Conservation (phyloP, 2,329 filamentous ascomycete species). For the Phyllosticta citribraziliensis region DNA sequence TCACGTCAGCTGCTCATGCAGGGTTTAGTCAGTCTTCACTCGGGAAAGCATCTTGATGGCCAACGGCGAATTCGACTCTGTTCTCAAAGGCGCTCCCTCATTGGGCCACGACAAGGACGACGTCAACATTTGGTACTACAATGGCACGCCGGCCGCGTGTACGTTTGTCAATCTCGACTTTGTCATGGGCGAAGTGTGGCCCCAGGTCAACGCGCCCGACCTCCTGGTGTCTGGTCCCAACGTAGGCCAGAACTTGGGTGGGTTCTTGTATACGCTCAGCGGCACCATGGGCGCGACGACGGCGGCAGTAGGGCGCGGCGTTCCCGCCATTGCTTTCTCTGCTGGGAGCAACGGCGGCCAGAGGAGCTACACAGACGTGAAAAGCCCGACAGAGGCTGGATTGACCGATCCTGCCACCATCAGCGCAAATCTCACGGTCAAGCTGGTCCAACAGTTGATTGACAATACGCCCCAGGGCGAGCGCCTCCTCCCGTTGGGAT, state of each 20-base stretch:
- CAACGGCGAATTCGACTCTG: conserved; percentile 36
- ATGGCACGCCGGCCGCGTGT: conserved; percentile 47
- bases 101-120: conserved; percentile 44
- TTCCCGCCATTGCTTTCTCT: conserved; percentile 43
- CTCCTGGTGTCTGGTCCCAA: conserved; percentile 48
- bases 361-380: conserved; percentile 36
- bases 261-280: conserved; percentile 37
- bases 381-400: conserved; percentile 22
- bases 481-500: conserved; percentile 37
- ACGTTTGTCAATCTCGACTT: conserved; percentile 49
- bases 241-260: conserved; percentile 44
- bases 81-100: conserved; percentile 39
- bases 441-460: conserved; percentile 38
- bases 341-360: conserved; percentile 31
- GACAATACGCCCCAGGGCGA: conserved; percentile 23
- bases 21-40: conserved; percentile 28
- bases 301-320: conserved; percentile 38
- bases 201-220: conserved; percentile 41
- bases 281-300: conserved; percentile 38
- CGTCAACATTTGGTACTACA: conserved; percentile 51
- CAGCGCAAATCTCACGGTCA: conserved; percentile 34
- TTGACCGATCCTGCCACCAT: conserved; percentile 34
- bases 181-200: conserved; percentile 39
- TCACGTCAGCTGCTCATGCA: neutral
- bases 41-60: conserved; percentile 32